Percentiles rank a stretch among this genome's conserved stretches.
These are phyloP conservation scores for Collybiopsis confluens DNA, from an alignment of 768 basidiomycete genomes.

Conservation along the genomic window DNA sequence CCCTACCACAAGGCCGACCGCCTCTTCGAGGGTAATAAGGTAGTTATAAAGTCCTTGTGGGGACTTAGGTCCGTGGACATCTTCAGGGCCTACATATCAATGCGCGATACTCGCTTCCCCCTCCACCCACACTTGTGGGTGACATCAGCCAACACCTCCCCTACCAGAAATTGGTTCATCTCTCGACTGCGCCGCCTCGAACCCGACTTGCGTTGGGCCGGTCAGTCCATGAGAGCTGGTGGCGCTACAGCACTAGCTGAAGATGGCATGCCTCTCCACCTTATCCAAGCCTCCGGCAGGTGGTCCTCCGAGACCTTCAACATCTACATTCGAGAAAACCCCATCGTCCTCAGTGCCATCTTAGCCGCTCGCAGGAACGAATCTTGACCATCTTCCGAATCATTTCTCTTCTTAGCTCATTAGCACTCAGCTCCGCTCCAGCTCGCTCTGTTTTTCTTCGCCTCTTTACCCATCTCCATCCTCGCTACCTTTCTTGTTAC, in stretches of 20 bases:
- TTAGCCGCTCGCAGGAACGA: too few relatives aligned
- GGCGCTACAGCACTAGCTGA: conserved; percentile 27
- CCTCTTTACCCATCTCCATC: too few relatives aligned
- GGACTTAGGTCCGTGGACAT: background rate
- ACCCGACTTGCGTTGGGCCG: conserved; percentile 12
- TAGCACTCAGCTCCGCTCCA: too few relatives aligned
- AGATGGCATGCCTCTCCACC: conserved; percentile 16
- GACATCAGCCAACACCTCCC: background rate
- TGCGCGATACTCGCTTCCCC: conserved; percentile 7
- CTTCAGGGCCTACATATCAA: background rate
- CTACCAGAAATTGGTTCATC: conserved; percentile 8
- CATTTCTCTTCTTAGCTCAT: too few relatives aligned
- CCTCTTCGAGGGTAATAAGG: conserved; percentile 16
- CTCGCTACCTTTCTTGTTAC: too few relatives aligned
- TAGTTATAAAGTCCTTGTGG: conserved; percentile 7
- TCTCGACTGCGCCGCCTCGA: conserved; percentile 6
- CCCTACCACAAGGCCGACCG: conserved; percentile 29
- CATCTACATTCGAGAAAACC: conserved; percentile 30
- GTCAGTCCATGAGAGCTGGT: conserved; percentile 28
- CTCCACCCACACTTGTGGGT: conserved; percentile 11
- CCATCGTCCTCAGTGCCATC: conserved; percentile 17
- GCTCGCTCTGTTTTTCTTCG: too few relatives aligned
- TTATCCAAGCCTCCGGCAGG: conserved; percentile 24
- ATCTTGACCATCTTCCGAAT: too few relatives aligned
- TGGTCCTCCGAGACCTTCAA: conserved; percentile 27